Conservation (phyloP, 306 rosid genomes). For the Carpinus fangiana region DNA sequence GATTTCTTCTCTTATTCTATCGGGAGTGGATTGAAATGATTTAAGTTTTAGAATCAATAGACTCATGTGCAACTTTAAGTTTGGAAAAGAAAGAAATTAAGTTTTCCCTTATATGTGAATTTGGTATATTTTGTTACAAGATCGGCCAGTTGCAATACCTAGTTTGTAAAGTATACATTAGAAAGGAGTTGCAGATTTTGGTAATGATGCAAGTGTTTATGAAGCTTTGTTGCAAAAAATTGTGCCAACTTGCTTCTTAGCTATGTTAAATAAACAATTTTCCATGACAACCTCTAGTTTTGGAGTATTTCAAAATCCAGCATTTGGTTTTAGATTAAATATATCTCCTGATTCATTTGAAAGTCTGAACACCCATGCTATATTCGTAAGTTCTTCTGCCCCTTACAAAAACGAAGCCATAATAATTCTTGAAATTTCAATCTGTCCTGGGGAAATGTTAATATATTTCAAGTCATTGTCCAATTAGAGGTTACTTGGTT, state of each 20-base stretch:
- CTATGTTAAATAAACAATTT: not conserved
- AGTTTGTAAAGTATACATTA: not conserved
- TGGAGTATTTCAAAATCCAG: not conserved
- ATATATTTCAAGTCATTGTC: not conserved
- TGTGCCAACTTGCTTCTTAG: not conserved
- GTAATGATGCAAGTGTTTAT: not conserved
- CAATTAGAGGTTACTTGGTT: not conserved
- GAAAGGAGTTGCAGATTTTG: not conserved
- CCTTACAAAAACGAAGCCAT: not conserved
- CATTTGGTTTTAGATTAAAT: not conserved
- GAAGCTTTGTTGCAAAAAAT: not conserved
- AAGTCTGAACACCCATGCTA: not conserved
- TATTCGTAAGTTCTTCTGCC: not conserved
- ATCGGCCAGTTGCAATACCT: not conserved
- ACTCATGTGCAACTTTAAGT: not conserved
- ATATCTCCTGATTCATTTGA: not conserved
- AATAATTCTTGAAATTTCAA: not conserved
- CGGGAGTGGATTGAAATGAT: not conserved
- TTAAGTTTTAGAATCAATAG: not conserved
- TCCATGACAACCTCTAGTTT: not conserved
- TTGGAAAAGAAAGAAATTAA: not conserved
- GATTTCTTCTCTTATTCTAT: not conserved
- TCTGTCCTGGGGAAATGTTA: not conserved
- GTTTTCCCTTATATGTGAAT: not conserved
- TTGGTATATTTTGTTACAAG: not conserved